Base-by-base conservation (phyloP, 1,139 yeast genomes). In the Blastobotrys illinoisensis region DNA sequence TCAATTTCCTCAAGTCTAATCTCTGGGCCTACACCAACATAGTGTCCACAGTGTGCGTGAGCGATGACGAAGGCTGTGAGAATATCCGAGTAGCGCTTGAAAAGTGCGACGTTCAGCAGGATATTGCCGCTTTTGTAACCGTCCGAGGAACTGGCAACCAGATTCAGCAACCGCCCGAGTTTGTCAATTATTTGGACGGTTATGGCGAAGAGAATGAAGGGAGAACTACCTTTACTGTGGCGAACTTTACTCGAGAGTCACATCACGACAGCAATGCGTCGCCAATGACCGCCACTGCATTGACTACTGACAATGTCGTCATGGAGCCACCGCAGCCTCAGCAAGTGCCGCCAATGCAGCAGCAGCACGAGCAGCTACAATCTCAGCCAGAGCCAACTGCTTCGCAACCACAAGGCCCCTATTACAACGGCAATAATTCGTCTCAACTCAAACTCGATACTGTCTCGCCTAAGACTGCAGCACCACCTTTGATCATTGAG, bases 21-120 rank as follows among this genome's bases (percentile, higher is more conserved):
- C 71, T 95, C 60, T 95, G 96, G 85, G 86, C 85, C 47, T 91
- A 79, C 68, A 85, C 96, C 53, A 89, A 89, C 68, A 78, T 84
- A 52, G 76, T 86, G 11, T 88, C 95, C 4, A 79, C 89, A 0
- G 78, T 85, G 5, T 88, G 96, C 67, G 93, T 89, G 24, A 82
- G 82, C 51, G 86, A 85, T 62, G 96, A 88, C 65, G 87, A 83
- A 53, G 72, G 71, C n/a, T 87, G 87, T 53, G 96, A 89, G 66
- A 75, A 76, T 56, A 80, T 90, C 16, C 78, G 97, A 54, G 71
- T 82, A 7, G 72, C 80, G 1, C 76, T 89, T 58, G 96, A 91
- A 55, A 78, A 79, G 54, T 83, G 91, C 58, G 85, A 82, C 26
- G 82, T 88, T 5, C 74, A 73, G 2, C 73, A 72, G 43, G 96